Evolutionary conservation across 176 grass and related monocot species (phyloP).

Genomic region (Aegilops umbellulata): DNA sequence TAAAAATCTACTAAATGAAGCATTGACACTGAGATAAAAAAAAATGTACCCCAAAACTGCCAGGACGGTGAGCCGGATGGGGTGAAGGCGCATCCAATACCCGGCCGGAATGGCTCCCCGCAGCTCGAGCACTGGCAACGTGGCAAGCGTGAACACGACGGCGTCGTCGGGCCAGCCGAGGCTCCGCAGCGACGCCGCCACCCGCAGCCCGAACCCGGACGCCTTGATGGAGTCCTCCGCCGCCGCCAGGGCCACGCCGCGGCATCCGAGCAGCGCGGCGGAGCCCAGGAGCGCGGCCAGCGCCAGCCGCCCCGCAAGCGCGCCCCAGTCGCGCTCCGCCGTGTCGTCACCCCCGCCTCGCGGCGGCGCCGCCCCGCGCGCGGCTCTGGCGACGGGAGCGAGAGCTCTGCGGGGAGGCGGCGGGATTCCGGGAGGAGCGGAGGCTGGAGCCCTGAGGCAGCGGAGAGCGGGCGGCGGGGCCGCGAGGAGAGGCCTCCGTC

Average conservation of each 20-base stretch:
- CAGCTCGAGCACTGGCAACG: conserved; percentile 85
- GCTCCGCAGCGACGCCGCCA: conserved; percentile 62
- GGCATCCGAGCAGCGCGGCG: conserved; percentile 22
- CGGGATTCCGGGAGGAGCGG: not conserved
- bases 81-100: conserved; percentile 90
- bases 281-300: conserved; percentile 21
- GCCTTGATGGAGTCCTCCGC: conserved; percentile 64
- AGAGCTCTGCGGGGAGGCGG: not conserved
- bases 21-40: no score
- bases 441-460: not conserved
- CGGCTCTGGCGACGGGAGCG: not conserved
- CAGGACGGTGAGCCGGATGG: conserved; percentile 64
- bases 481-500: conserved; percentile 6
- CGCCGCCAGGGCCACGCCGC: conserved; percentile 28
- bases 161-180: conserved; percentile 84
- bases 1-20: not conserved
- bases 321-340: not conserved
- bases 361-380: not conserved
- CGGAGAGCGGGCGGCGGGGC: not conserved
- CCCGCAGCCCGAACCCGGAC: conserved; percentile 76
- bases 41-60: conserved; percentile 59
- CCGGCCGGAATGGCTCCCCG: conserved; percentile 85
- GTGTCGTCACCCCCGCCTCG: not conserved
- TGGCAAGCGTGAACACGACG: conserved; percentile 73
- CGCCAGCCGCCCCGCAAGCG: not conserved